Conservation (phyloP, 2,329 filamentous ascomycete genomes). For the Dothistroma septosporum region DNA sequence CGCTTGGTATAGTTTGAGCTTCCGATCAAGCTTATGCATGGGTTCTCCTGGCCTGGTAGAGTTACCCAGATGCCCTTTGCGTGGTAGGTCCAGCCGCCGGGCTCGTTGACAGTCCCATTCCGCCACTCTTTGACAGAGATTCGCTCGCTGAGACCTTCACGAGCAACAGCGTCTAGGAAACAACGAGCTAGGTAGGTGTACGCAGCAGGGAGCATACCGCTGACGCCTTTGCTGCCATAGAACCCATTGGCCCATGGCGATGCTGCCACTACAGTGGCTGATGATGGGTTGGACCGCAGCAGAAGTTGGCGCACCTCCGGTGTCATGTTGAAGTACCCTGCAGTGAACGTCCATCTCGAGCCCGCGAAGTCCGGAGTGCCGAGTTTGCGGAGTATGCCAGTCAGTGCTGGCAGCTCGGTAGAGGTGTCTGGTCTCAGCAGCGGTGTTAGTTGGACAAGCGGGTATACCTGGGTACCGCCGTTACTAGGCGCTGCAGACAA, state of each 20-base stretch:
- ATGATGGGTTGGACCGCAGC: constrained; percentile 64
- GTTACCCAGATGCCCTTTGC: constrained; percentile 94
- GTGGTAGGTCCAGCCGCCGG: constrained; percentile 93
- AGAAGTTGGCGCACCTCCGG: constrained; percentile 76
- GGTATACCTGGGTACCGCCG: constrained; percentile 71
- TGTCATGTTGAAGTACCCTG: constrained; percentile 97
- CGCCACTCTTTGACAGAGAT: constrained; percentile 86
- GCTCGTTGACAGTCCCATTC: constrained; percentile 71
- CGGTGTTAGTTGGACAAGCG: constrained; percentile 82
- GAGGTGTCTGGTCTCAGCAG: constrained; percentile 74
- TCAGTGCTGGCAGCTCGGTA: constrained; percentile 82
- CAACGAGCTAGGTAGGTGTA: constrained; percentile 83
- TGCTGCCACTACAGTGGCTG: constrained; percentile 83
- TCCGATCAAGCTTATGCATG: constrained; percentile 77
- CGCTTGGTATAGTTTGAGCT: constrained; percentile 95
- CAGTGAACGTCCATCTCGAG: constrained; percentile 91
- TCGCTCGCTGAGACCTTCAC: constrained; percentile 51
- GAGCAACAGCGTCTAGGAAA: constrained; percentile 65
- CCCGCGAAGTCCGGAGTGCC: constrained; percentile 59
- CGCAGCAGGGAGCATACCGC: constrained; percentile 82
- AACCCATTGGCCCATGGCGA: constrained; percentile 94
- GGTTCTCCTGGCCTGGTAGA: constrained; percentile 58
- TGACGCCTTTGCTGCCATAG: constrained; percentile 81
- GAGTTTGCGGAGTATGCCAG: constrained; percentile 66
- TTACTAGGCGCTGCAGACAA: constrained; percentile 26